Evolutionary conservation across 1,284 basidiomycete genomes (phyloP).

Genomic region (Ganoderma multipileum): DNA sequence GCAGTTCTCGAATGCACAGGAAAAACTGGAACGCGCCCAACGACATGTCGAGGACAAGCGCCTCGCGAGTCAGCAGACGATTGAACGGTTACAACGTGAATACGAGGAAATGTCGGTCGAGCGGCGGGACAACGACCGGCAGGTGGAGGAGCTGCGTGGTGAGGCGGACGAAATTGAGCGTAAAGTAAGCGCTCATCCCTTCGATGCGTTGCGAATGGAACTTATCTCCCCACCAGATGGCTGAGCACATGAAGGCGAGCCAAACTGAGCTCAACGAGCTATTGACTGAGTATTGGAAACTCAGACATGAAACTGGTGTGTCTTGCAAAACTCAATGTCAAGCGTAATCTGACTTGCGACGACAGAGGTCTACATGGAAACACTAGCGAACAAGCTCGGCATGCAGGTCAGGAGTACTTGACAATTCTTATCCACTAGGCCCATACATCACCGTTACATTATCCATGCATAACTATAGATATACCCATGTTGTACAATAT

Average conservation of each 20-base stretch:
- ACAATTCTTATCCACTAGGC: neutral
- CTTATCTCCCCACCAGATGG: conserved; percentile 55
- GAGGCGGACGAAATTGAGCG: conserved; percentile 70
- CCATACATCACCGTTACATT: conserved; percentile 12
- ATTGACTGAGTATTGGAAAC: conserved; percentile 81
- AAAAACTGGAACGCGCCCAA: conserved; percentile 78
- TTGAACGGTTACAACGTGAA: conserved; percentile 76
- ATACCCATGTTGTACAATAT: conserved; percentile 18
- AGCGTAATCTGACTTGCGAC: conserved; percentile 10
- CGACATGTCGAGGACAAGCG: conserved; percentile 80
- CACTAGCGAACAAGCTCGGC: conserved; percentile 69
- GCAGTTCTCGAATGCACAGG: conserved; percentile 77
- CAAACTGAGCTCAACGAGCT: conserved; percentile 79
- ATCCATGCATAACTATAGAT: conserved; percentile 9
- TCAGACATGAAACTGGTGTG: conserved; percentile 80
- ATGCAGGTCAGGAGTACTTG: conserved; percentile 41
- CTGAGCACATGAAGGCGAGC: conserved; percentile 73
- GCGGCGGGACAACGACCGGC: conserved; percentile 75
- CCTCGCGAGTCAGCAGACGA: conserved; percentile 66
- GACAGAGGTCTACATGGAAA: conserved; percentile 83
- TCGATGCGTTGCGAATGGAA: neutral
- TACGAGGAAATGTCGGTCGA: conserved; percentile 80
- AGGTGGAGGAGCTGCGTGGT: conserved; percentile 74
- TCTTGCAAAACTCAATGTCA: conserved; percentile 14
- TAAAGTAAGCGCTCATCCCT: conserved; percentile 50